phyloP scores from a whole-genome alignment of 306 rosid species.

The Sesbania bispinosa region DNA sequence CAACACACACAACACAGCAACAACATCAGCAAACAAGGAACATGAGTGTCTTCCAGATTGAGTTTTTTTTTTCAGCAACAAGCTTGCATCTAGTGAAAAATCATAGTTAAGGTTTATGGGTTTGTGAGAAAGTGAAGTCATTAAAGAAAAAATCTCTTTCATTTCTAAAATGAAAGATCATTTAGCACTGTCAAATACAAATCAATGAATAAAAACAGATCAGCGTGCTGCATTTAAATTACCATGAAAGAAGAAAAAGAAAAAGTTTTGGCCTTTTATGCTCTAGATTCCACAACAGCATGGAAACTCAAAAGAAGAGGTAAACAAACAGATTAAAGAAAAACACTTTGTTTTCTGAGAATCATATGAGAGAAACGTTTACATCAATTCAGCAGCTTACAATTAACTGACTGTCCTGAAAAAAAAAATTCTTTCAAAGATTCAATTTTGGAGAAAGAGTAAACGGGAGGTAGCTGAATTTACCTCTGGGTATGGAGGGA shows the following conservation, averaged over 20 bases:
- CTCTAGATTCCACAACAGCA: background rate
- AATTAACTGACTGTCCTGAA: too few relatives aligned
- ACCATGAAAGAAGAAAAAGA: background rate
- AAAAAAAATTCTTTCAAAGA: background rate
- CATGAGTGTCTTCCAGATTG: background rate
- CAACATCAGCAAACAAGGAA: background rate
- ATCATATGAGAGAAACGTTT: background rate
- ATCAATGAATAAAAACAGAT: background rate
- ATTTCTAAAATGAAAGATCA: too few relatives aligned
- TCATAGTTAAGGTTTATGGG: background rate
- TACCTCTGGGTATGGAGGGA: slow-evolving; percentile 72
- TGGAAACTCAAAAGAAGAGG: background rate
- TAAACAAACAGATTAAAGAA: too few relatives aligned
- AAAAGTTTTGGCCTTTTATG: background rate
- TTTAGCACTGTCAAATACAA: too few relatives aligned
- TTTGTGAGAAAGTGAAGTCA: background rate
- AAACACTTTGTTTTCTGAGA: too few relatives aligned
- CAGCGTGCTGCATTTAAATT: background rate
- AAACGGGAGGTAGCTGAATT: background rate
- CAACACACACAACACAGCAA: background rate
- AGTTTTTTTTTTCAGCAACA: background rate
- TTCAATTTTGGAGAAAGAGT: background rate
- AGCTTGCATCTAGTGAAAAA: background rate
- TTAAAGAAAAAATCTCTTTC: too few relatives aligned
- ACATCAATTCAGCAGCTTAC: background rate